Base-by-base conservation (phyloP, 352 stramenopile species). In the Globisporangium splendens region DNA sequence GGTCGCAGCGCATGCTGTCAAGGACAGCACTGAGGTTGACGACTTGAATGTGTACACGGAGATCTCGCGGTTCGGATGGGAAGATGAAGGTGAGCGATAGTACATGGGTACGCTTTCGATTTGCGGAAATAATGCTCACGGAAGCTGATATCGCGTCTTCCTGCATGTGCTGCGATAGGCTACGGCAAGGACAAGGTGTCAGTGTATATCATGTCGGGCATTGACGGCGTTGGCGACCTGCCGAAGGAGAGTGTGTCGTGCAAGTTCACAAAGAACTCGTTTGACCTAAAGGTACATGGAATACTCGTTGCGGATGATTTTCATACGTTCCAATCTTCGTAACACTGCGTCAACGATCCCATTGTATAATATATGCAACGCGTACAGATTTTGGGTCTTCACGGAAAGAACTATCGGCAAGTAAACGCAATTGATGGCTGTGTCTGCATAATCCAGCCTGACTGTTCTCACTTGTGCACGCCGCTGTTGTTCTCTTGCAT, bases 61-160 rank as follows among this genome's bases (percentile, higher is more conserved):
- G 62, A 92, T 93, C 56, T 86, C 78, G 28, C 83, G 81, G 8
- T 95, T 95, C 58, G 82, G 84, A 17, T 95, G 86, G 86, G 86
- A 95, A 56, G 83, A 95, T 58, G 86, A 95, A 52, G 83, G 73
- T 81, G 20, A 10, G 10, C 38, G 11, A 20, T n/a, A 6, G 24
- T 13, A 3, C 20, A 51, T 38, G 52, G 17, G 13, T 53, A 7
- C 8, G 53, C 22, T 33, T 18, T 38, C 4, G 15, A 14, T 31
- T 24, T 46, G n/a, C 7, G 39, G 39, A 18, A 18, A 18, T 8
- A 17, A 38, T 49, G 41, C 47, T 24, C 24, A 6, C 15, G n/a
- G 20, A n/a, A 35, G 28, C 21, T 52, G 22, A 5, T 35, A 20
- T 35, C 12, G 15, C 28, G 11, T 20, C 17, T 24, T 62, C 18